Evolutionary conservation across 805 yeast species (phyloP), one percentile per base, ranked within the genome.

Genomic region (Kazachstania africana): DNA sequence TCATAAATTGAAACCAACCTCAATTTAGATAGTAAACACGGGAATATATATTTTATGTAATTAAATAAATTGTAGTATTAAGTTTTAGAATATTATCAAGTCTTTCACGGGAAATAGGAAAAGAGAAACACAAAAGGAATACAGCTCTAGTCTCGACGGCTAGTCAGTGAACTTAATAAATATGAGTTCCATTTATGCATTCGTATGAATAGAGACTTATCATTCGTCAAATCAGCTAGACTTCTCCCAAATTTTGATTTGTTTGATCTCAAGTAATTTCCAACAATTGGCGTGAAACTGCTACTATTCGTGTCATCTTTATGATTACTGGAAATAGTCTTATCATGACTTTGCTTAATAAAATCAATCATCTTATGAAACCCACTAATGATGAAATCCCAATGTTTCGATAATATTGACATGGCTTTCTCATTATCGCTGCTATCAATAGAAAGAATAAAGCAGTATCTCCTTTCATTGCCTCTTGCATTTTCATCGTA

Each of bases 401-500:
- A 78, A 38, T 69, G 64, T 19, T 60, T 53, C n/a, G 75, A 51
- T 12, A 78, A 16, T 5, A 46, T 24, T 10, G 40, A 26, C 50
- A 48, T 50, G 0, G 52, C 35, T 3, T 30, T 15, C 4, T 39
- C 48, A 12, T 56, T 63, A n/a, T 57, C 45, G 36, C 70, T 81
- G 14, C 64, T 57, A 42, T 75, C 79, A 8, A 70, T 58, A 2
- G 75, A 65, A 10, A 77, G 71, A 35, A 77, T 63, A 13, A 76
- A 49, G 1, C 78, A 63, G 42, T 77, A 79, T 32, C 79, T 66
- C 36, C 88, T 58, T 48, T 79, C 85, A 1, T 78, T 71, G 2
- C 88, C 88, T 34, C 88, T 60, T 0, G 88, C 85, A 29, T 72
- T 70, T 9, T 63, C 55, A 49, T 79, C 88, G 25, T 62, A 60